phyloP scores from a whole-genome alignment of 2,329 filamentous ascomycete genomes.

The Verticillium dahliae region DNA sequence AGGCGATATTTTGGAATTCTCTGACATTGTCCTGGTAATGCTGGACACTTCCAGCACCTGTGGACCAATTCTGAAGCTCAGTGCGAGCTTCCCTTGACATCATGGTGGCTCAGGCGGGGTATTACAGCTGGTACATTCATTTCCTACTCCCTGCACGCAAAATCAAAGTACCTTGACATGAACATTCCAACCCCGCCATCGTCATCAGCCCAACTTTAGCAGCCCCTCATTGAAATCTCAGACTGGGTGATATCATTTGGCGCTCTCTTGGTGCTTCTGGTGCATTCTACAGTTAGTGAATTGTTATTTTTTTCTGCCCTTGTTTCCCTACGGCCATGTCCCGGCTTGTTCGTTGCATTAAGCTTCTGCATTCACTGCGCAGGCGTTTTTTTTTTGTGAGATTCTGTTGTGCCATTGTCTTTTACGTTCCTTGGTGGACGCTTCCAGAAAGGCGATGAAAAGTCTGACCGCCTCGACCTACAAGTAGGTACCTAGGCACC shows the following conservation, averaged over 20 bases:
- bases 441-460: not conserved
- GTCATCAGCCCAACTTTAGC: not conserved
- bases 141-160: not conserved
- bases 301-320: not conserved
- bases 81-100: not conserved
- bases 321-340: no score
- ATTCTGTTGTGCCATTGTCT: not conserved
- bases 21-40: not conserved
- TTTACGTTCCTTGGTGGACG: not conserved
- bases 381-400: no score
- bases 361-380: no score
- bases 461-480: not conserved
- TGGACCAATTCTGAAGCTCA: not conserved
- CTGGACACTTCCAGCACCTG: not conserved
- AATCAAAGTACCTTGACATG: not conserved
- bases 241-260: not conserved
- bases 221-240: not conserved
- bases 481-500: no score
- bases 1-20: not conserved
- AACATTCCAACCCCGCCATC: not conserved
- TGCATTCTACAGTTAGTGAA: not conserved
- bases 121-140: not conserved
- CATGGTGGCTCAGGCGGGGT: not conserved
- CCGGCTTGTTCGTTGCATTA: no score
- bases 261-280: not conserved